Base-by-base conservation (phyloP, 78 protist genomes). In the Diacronema lutheri region DNA sequence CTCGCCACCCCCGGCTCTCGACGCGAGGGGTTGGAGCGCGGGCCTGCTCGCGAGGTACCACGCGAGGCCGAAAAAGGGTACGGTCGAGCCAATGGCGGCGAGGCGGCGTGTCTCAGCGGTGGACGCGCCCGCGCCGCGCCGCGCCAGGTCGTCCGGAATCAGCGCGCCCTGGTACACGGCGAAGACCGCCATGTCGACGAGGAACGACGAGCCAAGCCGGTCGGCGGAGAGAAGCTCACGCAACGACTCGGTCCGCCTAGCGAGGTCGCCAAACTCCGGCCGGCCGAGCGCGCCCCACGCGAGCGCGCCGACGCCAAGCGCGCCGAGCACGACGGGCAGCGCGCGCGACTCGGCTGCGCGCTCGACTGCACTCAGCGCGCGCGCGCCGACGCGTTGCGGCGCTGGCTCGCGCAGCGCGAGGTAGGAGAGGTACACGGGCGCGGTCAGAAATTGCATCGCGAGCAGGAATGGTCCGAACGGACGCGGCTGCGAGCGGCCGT, bases 401-500 rank as follows among this genome's bases (percentile, higher is more conserved):
- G 10, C 69, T 0, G 69, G 29, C 29, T 16, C 20, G 69, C 69
- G 69, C 40, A 11, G 4, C 0, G 29, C 73, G 25, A 66, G 7
- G 44, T 66, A 66, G 3, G 73, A 46, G 4, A 66, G 46, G 31
- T 21, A 20, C 14, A 66, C 19, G 38, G 44, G 44, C 16, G 11
- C 29, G 46, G 73, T 66, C 12, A 66, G 73, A 23, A 66, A 35
- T 10, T 64, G 73, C 73, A 66, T 66, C 26, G 44, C 73, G 6
- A 33, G 20, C 25, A 35, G 44, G 46, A 35, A 4, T 41, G 44
- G 73, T 20, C 73, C 73, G 73, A n/a, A 12, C 44, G 44, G 25
- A 44, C 50, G 50, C 73, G 73, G 73, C 73, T 33, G n/a, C 44
- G 41, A 20, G 31, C 73, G 73, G 11, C 73, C 73, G 73, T 66